phyloP scores from a whole-genome alignment of 176 grass and related monocot genomes.

The Raddia distichophylla region DNA sequence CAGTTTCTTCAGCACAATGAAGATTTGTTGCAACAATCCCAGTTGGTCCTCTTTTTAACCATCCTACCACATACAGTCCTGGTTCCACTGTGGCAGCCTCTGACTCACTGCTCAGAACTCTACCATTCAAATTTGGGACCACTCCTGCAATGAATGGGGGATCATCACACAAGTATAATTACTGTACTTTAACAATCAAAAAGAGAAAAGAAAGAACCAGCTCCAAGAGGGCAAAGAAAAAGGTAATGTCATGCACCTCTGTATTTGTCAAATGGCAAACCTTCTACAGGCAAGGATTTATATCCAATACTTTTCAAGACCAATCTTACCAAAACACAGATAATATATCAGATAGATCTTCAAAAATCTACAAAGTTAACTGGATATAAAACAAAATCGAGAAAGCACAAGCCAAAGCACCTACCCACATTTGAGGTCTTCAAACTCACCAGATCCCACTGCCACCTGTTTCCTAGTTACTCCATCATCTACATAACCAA shows the following conservation, averaged over 20 bases:
- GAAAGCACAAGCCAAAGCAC: constrained; percentile 44
- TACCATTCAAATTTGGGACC: constrained; percentile 72
- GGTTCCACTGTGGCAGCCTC: constrained; percentile 54
- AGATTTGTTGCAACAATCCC: constrained; percentile 88
- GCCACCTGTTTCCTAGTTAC: constrained; percentile 67
- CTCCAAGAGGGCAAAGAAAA: constrained; percentile 11
- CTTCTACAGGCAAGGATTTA: constrained; percentile 82
- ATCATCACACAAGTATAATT: constrained; percentile 1
- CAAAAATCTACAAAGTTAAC: background rate
- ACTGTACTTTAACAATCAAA: background rate
- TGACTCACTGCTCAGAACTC: constrained; percentile 54
- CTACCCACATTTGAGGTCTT: constrained; percentile 80
- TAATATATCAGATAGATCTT: constrained; percentile 28
- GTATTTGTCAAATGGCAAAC: constrained; percentile 75
- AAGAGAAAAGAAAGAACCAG: background rate
- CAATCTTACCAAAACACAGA: constrained; percentile 51
- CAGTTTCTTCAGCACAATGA: constrained; percentile 88
- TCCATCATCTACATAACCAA: constrained; percentile 65
- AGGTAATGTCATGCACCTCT: constrained; percentile 50
- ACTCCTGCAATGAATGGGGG: constrained; percentile 53
- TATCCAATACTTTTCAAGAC: constrained; percentile 95
- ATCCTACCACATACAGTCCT: constrained; percentile 84
- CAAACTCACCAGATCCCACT: constrained; percentile 74
- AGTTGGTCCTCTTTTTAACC: constrained; percentile 97
- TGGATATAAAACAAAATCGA: constrained; percentile 10